Evolutionary conservation across 2,329 filamentous ascomycete species (phyloP), one percentile per base, ranked within the genome.

Genomic region (Aspergillus quadricinctus): DNA sequence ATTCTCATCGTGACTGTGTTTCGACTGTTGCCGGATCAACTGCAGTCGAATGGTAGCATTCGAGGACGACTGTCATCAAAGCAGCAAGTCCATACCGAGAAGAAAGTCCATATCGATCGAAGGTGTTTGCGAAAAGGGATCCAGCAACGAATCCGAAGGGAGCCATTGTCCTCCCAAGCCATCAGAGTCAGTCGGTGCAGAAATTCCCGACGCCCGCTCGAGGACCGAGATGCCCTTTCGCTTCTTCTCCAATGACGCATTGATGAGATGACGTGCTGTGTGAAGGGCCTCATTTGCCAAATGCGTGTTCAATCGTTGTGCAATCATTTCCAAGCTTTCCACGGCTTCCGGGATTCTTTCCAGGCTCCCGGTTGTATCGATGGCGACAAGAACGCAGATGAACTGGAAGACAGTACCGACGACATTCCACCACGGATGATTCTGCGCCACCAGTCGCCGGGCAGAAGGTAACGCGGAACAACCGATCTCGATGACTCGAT

Each of bases 341-440:
- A 78, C 72, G 1, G 69, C 68, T 21, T 69, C 67, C 17, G 69
- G 61, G 5, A 78, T 68, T 25, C 66, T 65, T 2, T 69, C 61
- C 10, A 76, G 66, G 53, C 69, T 72, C 17, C 69, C 67, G 0
- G 68, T 66, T 2, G 74, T 76, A 48, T 75, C 73, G 23, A 78
- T 70, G 3, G 73, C 74, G 11, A 78, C 66, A 3, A 74, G 63
- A 28, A 75, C 70, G 58, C 75, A 78, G 9, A 75, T 64, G 45
- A 75, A 77, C 56, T 78, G 76, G 50, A 78, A 78, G 0, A 72
- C 67, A 0, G 72, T 71, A 49, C 72, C 71, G 2, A 78, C 60
- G 1, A 77, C 66, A 56, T 77, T 77, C 76, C 76, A 78, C 75
- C 75, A 78, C 3, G 74, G 74, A 19, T 65, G 69, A 7, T 67